Evolutionary conservation across 225 moss, liverwort and hornwort species (phyloP).

Genomic region (Neckera pumila): DNA sequence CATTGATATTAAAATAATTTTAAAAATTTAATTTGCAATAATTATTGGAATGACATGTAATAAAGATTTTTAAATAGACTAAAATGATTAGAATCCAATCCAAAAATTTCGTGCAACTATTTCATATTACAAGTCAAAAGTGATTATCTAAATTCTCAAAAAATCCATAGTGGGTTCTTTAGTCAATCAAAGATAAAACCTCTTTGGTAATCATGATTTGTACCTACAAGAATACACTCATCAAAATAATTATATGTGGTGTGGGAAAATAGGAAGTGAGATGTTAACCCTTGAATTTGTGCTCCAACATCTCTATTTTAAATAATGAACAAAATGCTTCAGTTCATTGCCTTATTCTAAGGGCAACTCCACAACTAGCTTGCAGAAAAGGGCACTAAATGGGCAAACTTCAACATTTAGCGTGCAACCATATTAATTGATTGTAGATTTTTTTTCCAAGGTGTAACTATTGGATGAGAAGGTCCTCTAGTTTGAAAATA

Average conservation of each 20-base stretch:
- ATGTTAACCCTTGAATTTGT: neutral
- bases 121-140: neutral
- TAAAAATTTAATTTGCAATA: neutral
- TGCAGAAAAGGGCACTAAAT: too few relatives aligned
- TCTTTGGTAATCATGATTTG: too few relatives aligned
- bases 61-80: neutral
- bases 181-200: too few relatives aligned
- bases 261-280: neutral
- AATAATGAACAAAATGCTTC: neutral
- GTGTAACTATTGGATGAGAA: too few relatives aligned
- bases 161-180: neutral
- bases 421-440: too few relatives aligned
- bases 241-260: too few relatives aligned
- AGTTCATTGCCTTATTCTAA: neutral
- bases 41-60: neutral
- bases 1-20: neutral
- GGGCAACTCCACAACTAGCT: too few relatives aligned
- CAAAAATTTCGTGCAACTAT: neutral
- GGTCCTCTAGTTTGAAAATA: too few relatives aligned
- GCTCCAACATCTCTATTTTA: neutral
- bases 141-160: accelerated
- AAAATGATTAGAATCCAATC: neutral
- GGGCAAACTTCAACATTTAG: too few relatives aligned
- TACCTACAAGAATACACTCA: too few relatives aligned
- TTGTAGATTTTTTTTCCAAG: too few relatives aligned